Evolutionary conservation across 2,329 filamentous ascomycete genomes (phyloP), one percentile per base, ranked within the genome.

Genomic region (Zarea fungicola): DNA sequence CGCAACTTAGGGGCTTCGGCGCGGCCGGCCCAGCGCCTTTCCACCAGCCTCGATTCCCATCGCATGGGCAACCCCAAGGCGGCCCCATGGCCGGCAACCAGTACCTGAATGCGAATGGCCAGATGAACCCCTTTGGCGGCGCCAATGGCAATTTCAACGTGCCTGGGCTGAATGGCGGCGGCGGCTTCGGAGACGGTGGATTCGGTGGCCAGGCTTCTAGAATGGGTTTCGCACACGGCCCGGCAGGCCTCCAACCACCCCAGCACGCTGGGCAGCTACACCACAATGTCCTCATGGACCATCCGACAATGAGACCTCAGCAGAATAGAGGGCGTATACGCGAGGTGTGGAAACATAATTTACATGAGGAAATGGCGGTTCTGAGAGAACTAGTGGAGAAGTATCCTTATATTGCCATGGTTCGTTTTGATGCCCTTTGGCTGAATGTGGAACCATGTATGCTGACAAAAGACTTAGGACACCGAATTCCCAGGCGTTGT

Each of bases 401-500:
- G 61, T 97, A 95, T 66, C 89, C 90, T 35, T 97, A 95, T 65
- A 92, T 99, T 68, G 92, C 91, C 59, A 97, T 99, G 93, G 91
- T 96, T 35, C 22, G 41, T 37, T 18, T 9, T 9, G 34, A 16
- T 8, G 11, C 25, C 5, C 10, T 26, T n/a, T n/a, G n/a, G n/a
- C 25, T 16, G 14, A 11, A 6, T 13, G 19, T 7, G 3, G 22
- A 26, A 4, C 14, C 4, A 2, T 21, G 2, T 28, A 16, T 50
- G 44, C 63, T 43, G n/a, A 49, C 26, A n/a, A 34, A 16, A 19
- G n/a, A n/a, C n/a, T 10, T 34, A 96, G 91, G 93, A 99, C 65
- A 96, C 93, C 21, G 92, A 97, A 65, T 99, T 99, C 60, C 93
- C 93, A n/a, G 93, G 93, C 50, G 90, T 99, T 46, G 92, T 99